Evolutionary conservation across 768 basidiomycete species (phyloP), one percentile per base, ranked within the genome.

Genomic region (Boletus tomentosulus): DNA sequence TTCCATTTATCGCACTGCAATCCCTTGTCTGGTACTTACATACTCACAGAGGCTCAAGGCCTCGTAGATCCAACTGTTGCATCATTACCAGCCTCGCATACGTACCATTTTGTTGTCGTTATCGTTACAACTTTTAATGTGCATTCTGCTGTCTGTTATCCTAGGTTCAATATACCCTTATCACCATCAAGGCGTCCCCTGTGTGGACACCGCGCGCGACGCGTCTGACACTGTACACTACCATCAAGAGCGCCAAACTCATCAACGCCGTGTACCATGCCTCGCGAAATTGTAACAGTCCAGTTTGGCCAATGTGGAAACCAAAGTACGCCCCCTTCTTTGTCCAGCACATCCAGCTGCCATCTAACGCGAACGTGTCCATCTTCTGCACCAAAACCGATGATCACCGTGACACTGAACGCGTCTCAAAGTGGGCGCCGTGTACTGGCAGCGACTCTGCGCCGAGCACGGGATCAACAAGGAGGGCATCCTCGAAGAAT

Each of bases 361-460:
- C n/a, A 19, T 50, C 62, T 59, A 30, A 55, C 55, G 37, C 33
- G 24, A 28, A 27, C 27, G 15, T 28, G 9, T 22, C 22, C 30
- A 37, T 31, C 46, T 19, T 28, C 27, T 19, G 8, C 8, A n/a
- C 16, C 8, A 28, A 28, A 28, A 28, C 28, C 28, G 5, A 8
- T 8, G 28, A 28, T 28, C 31, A 4, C 11, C 3, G 31, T 33
- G 11, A 12, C 46, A n/a, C n/a, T 28, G 25, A n/a, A 25, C 24
- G 24, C 25, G 24, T 9, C 24, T 12, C 19, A 19, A 16, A 98
- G 96, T 98, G 86, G 92, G 94, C 44, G 87, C 92, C 49, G 94
- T 97, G 58, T 99, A 88, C 75, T 99, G 97, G 97, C 94, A 98
- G 64, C 88, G 96, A 43, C 82, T 99, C 16, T 98, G 97, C 63